phyloP scores from a whole-genome alignment of 2,329 filamentous ascomycete genomes.

The Fusarium bulbicola region DNA sequence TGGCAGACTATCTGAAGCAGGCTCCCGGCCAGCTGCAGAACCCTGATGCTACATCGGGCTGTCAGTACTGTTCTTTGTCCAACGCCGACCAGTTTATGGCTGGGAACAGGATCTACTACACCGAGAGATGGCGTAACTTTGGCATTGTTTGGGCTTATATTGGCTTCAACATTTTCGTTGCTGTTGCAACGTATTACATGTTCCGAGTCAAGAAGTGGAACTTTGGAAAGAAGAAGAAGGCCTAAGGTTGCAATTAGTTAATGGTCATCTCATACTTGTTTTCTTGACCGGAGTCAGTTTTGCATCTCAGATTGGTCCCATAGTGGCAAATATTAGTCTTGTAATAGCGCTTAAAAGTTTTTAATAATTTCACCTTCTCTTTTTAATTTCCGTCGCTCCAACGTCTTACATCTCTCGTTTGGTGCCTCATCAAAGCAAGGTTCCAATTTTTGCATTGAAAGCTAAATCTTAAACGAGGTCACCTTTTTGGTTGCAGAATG shows the following conservation, averaged over 20 bases:
- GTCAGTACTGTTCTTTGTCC: slow-evolving; percentile 23
- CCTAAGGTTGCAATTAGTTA: not conserved
- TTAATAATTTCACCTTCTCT: not conserved
- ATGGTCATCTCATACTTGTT: not conserved
- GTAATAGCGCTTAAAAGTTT: not conserved
- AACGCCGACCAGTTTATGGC: slow-evolving; percentile 31
- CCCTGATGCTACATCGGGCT: slow-evolving; percentile 9
- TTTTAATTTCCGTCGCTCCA: fast-evolving
- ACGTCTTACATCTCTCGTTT: no score
- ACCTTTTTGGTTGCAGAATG: no score
- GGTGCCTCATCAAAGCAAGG: no score
- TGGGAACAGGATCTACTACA: slow-evolving; percentile 22
- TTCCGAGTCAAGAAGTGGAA: slow-evolving; percentile 36
- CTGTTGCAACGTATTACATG: slow-evolving; percentile 25
- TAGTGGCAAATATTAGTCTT: not conserved
- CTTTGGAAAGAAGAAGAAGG: slow-evolving; percentile 30
- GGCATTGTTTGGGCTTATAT: slow-evolving; percentile 30
- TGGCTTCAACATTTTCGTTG: slow-evolving; percentile 26
- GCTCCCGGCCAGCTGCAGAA: slow-evolving; percentile 42
- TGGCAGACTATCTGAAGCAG: slow-evolving; percentile 57
- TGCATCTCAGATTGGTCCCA: not conserved
- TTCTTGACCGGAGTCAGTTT: not conserved
- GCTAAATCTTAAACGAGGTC: no score
- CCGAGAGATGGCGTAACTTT: slow-evolving; percentile 30
- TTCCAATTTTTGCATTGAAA: no score